phyloP scores from a whole-genome alignment of 768 basidiomycete species.

The Xerocomus potaroensis region DNA sequence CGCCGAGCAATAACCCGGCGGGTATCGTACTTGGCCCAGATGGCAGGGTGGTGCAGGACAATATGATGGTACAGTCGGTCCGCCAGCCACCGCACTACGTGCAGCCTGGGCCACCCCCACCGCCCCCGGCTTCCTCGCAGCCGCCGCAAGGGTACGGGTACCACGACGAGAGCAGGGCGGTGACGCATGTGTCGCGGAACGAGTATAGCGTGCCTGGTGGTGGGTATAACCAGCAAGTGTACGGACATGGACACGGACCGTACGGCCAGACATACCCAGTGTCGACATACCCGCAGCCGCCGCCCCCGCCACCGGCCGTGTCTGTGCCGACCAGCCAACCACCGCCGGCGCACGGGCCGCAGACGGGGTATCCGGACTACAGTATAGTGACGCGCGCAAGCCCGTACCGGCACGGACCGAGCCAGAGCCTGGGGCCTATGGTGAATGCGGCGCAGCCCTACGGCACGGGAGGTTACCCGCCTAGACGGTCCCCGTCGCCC shows the following conservation, averaged over 20 bases:
- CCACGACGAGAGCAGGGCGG: conserved; percentile 29
- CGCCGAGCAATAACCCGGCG: too few relatives aligned
- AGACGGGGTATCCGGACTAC: not conserved
- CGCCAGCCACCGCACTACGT: conserved; percentile 13
- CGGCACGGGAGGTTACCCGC: conserved; percentile 43
- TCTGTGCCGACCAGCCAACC: not conserved
- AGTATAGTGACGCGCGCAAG: not conserved
- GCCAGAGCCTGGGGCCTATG: conserved; percentile 30
- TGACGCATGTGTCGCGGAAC: conserved; percentile 27
- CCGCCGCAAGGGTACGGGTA: conserved; percentile 20
- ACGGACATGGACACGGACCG: conserved; percentile 8
- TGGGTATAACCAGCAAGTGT: conserved; percentile 15
- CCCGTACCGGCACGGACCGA: conserved; percentile 11
- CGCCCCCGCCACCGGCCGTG: conserved; percentile 3
- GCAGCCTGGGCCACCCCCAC: conserved; percentile 7
- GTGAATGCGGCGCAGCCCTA: conserved; percentile 33
- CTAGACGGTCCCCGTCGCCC: conserved; percentile 49
- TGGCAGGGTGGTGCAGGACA: conserved; percentile 81
- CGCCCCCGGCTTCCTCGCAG: conserved; percentile 10
- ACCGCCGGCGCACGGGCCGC: not conserved
- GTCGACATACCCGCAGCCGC: conserved; percentile 17
- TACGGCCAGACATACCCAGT: conserved; percentile 19
- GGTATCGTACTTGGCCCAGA: conserved; percentile 80
- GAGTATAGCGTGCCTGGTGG: conserved; percentile 17
- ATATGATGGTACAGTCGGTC: conserved; percentile 49